Evolutionary conservation across 2,329 filamentous ascomycete species (phyloP).

Genomic region (Arthroderma sp.): DNA sequence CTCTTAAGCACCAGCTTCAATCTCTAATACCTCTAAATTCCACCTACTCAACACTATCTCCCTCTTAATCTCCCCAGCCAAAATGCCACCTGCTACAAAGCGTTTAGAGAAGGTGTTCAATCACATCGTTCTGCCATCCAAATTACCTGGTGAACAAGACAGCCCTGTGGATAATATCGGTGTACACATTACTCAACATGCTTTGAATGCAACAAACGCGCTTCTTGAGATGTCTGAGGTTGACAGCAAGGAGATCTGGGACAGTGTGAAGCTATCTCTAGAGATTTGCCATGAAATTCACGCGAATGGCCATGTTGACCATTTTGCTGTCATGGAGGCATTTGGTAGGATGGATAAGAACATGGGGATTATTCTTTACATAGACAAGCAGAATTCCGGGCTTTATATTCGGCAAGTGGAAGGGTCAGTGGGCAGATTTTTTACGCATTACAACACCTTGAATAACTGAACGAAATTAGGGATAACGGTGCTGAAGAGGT

Average conservation of each 20-base stretch:
- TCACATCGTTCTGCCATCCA: constrained; percentile 27
- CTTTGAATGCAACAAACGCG: constrained; percentile 18
- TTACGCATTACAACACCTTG: neutral
- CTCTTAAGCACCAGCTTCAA: too few relatives aligned
- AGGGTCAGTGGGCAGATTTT: neutral
- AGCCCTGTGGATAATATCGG: constrained; percentile 14
- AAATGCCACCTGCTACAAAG: too few relatives aligned
- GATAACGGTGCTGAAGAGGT: constrained; percentile 14
- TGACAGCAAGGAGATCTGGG: constrained; percentile 12
- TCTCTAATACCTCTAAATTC: too few relatives aligned
- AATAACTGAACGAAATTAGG: constrained; percentile 7
- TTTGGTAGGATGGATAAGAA: constrained; percentile 18
- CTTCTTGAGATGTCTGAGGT: constrained; percentile 13
- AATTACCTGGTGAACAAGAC: constrained; percentile 25
- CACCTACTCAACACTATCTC: too few relatives aligned
- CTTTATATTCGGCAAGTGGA: constrained; percentile 26
- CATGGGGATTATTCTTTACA: constrained; percentile 29
- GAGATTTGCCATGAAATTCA: constrained; percentile 11
- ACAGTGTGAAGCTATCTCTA: constrained; percentile 5
- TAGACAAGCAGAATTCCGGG: constrained; percentile 38
- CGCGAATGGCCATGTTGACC: constrained; percentile 10
- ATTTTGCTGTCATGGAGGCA: constrained; percentile 14
- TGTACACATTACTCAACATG: constrained; percentile 9
- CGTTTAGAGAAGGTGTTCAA: constrained; percentile 11
- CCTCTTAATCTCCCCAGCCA: too few relatives aligned